phyloP scores from a whole-genome alignment of 768 basidiomycete genomes.

The Collybia sordida region DNA sequence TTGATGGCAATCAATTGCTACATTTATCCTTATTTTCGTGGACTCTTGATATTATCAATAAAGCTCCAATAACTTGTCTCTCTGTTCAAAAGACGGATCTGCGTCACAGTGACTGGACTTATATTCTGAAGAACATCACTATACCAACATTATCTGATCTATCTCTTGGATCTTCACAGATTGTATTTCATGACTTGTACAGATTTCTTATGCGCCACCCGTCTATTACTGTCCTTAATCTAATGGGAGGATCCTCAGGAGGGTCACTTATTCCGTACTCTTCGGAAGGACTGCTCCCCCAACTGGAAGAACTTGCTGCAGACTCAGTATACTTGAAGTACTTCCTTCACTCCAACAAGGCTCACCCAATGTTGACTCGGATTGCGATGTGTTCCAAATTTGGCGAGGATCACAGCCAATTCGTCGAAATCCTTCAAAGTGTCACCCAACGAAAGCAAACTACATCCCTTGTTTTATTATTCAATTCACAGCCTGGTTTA shows the following conservation, averaged over 20 bases:
- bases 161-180: slow-evolving; percentile 9
- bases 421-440: neutral
- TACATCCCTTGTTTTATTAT: slow-evolving; percentile 4
- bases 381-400: slow-evolving; percentile 2
- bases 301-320: slow-evolving; percentile 8
- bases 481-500: too few species aligned
- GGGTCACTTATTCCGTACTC: slow-evolving; percentile 6
- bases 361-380: slow-evolving; percentile 5
- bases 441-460: slow-evolving; percentile 3
- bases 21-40: slow-evolving; percentile 13
- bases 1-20: slow-evolving; percentile 6
- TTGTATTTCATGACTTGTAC: slow-evolving; percentile 19
- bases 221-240: slow-evolving; percentile 16
- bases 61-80: slow-evolving; percentile 15
- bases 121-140: slow-evolving; percentile 15
- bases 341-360: slow-evolving; percentile 6
- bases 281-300: slow-evolving; percentile 8
- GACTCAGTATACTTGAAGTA: slow-evolving; percentile 8
- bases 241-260: slow-evolving; percentile 8
- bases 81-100: slow-evolving; percentile 12
- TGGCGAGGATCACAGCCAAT: neutral
- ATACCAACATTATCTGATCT: slow-evolving; percentile 12
- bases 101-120: slow-evolving; percentile 13
- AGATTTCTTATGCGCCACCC: slow-evolving; percentile 18
- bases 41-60: slow-evolving; percentile 14